phyloP scores from a whole-genome alignment of 2,329 filamentous ascomycete genomes.

The Blastomyces parvus region DNA sequence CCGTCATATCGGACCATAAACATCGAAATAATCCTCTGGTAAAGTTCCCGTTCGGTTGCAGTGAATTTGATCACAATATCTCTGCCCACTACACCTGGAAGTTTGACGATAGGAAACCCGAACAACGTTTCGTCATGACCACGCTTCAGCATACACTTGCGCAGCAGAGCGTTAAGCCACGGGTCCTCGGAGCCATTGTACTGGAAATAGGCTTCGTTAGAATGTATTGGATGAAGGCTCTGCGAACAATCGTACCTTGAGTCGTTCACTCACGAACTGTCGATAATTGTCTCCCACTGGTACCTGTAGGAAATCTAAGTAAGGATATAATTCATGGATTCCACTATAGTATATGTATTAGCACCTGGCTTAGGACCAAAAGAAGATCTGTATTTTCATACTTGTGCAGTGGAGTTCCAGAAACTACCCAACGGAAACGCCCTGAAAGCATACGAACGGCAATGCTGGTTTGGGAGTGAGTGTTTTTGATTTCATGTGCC shows the following conservation, averaged over 20 bases:
- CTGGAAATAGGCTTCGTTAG: conserved; percentile 7
- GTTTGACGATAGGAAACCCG: conserved; percentile 43
- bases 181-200: conserved; percentile 13
- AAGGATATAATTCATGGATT: conserved; percentile 32
- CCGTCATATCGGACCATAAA: conserved; percentile 25
- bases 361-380: background rate
- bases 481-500: conserved; percentile 32
- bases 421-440: conserved; percentile 32
- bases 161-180: conserved; percentile 24
- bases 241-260: background rate
- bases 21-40: conserved; percentile 41
- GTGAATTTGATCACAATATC: conserved; percentile 43
- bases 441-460: conserved; percentile 29
- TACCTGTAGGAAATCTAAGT: conserved; percentile 31
- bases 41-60: conserved; percentile 43
- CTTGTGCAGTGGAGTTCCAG: conserved; percentile 34
- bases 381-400: conserved; percentile 13
- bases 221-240: background rate
- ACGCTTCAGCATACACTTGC: conserved; percentile 44
- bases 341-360: conserved; percentile 16
- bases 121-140: conserved; percentile 48
- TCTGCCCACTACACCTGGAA: conserved; percentile 42
- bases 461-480: conserved; percentile 24
- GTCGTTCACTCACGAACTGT: conserved; percentile 9
- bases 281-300: conserved; percentile 20